phyloP scores from a whole-genome alignment of 345 rosid species.

The Gossypium longicalyx region DNA sequence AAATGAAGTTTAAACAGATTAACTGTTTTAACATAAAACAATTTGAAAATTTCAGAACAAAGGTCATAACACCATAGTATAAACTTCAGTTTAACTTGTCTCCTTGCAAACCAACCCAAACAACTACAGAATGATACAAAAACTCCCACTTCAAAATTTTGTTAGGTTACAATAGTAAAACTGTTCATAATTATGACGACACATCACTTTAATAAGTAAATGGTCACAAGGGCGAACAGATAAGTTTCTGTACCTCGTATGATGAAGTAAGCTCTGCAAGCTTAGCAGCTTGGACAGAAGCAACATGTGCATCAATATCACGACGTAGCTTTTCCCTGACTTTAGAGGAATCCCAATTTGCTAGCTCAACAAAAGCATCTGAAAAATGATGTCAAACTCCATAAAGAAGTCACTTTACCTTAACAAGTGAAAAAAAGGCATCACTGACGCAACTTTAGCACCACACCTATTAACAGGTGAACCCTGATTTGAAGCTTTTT shows the following conservation, averaged over 20 bases:
- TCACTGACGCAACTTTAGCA: background rate
- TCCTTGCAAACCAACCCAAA: background rate
- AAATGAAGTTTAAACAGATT: too few relatives aligned
- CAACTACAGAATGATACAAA: background rate
- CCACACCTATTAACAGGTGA: too few relatives aligned
- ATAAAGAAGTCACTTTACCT: background rate
- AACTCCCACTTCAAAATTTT: background rate
- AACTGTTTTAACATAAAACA: too few relatives aligned
- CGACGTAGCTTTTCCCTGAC: conserved; percentile 71
- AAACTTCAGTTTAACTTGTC: background rate
- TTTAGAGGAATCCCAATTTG: conserved; percentile 89
- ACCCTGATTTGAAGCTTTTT: background rate
- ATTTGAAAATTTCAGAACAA: too few relatives aligned
- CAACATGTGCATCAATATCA: conserved; percentile 82
- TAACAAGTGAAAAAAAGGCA: conserved; percentile 8
- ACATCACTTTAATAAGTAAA: background rate
- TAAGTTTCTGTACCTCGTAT: conserved; percentile 56
- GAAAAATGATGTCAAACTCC: conserved; percentile 17
- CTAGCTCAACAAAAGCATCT: conserved; percentile 83
- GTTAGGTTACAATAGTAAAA: background rate
- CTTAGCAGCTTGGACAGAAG: conserved; percentile 72
- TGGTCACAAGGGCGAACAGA: background rate
- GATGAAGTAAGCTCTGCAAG: conserved; percentile 67
- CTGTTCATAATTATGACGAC: background rate
- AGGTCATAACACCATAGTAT: background rate